A percentile compares a stretch with the other conserved stretches of the same genome.
phyloP scores from a whole-genome alignment of 192 early-diverging fungal genomes.

The Rhizophagus clarus region DNA sequence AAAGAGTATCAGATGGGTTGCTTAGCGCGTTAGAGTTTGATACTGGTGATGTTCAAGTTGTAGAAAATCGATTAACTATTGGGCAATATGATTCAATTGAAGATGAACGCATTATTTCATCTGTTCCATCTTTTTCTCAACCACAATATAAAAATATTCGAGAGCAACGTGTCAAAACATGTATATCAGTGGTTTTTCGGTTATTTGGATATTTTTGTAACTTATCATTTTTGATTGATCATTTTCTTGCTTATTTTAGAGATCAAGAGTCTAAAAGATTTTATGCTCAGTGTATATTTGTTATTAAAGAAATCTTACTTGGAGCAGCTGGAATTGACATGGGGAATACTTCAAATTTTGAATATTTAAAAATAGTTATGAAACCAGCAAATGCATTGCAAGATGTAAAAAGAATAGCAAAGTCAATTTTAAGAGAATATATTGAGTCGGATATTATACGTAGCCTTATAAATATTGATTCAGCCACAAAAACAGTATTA shows the following conservation, averaged over 20 bases:
- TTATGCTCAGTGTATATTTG: conserved; percentile 39
- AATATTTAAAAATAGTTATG: not conserved
- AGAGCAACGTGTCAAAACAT: conserved; percentile 17
- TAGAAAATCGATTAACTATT: conserved; percentile 33
- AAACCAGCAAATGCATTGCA: conserved; percentile 4
- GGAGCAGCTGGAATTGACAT: conserved; percentile 32
- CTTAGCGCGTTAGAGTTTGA: conserved; percentile 44
- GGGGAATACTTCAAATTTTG: not conserved
- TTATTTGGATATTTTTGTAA: conserved; percentile 37
- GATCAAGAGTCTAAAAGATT: conserved; percentile 1
- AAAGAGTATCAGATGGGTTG: conserved; percentile 40
- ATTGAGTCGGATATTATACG: conserved; percentile 11
- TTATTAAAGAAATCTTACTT: conserved; percentile 39
- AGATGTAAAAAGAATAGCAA: conserved; percentile 31
- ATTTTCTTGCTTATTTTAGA: conserved; percentile 39
- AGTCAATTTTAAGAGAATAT: conserved; percentile 29
- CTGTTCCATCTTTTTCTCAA: conserved; percentile 28
- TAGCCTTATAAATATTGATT: not conserved
- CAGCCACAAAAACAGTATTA: not conserved
- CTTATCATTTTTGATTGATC: conserved; percentile 34
- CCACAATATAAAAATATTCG: conserved; percentile 39
- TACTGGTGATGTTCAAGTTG: conserved; percentile 29
- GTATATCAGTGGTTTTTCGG: conserved; percentile 34
- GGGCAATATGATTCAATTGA: conserved; percentile 26
- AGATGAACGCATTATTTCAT: not conserved